phyloP scores from a whole-genome alignment of 306 rosid genomes.

The Vigna hirtella region DNA sequence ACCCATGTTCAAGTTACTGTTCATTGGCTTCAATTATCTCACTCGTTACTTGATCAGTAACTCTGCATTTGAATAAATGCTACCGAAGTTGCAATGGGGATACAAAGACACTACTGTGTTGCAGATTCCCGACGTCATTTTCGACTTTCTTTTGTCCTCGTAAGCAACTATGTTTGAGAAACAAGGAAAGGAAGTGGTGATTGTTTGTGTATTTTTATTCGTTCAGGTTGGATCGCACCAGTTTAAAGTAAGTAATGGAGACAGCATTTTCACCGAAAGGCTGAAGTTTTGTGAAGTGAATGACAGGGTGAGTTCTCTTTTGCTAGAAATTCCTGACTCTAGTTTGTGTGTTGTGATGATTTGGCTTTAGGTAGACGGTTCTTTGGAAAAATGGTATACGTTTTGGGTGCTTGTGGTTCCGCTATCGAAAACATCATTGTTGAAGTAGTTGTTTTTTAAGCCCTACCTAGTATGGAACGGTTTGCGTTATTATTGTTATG shows the following conservation, averaged over 20 bases:
- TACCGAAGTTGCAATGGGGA: too few species aligned
- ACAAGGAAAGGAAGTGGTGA: not conserved
- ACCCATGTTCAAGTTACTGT: not conserved
- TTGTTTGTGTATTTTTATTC: not conserved
- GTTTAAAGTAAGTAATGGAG: constrained; percentile 90
- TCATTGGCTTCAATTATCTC: not conserved
- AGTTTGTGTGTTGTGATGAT: not conserved
- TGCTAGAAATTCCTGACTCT: not conserved
- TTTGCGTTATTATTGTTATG: not conserved
- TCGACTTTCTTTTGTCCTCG: not conserved
- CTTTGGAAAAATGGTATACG: constrained; percentile 1
- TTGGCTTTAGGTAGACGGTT: not conserved
- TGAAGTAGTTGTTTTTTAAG: not conserved
- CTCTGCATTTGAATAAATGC: not conserved
- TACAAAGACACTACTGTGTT: not conserved
- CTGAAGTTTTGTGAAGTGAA: constrained; percentile 90
- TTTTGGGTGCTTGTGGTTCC: constrained; percentile 4
- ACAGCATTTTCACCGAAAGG: constrained; percentile 84
- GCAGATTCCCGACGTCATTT: not conserved
- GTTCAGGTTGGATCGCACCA: constrained; percentile 89
- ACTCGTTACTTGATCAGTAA: not conserved
- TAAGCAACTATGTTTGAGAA: not conserved
- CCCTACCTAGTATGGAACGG: not conserved
- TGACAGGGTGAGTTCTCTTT: constrained; percentile 70
- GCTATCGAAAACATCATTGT: not conserved